Percentiles rank a stretch among this genome's conserved stretches.
Conservation (phyloP, 345 rosid species). For the Moricandia moricandioides region DNA sequence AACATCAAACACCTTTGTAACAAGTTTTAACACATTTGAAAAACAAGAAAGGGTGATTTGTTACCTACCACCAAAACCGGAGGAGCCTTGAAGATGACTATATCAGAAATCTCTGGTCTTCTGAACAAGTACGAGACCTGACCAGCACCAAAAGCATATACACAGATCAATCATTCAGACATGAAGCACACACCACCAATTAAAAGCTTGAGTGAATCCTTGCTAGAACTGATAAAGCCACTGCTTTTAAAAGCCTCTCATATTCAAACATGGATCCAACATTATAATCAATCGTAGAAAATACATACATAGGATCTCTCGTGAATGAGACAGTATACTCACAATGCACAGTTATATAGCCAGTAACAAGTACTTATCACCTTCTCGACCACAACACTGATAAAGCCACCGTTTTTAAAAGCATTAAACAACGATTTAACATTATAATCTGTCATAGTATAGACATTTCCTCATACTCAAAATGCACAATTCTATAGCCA, state of each 20-base stretch:
- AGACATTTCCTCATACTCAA: background rate
- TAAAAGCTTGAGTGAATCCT: background rate
- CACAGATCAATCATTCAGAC: background rate
- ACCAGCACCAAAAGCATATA: slow-evolving; percentile 5
- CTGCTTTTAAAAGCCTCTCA: background rate
- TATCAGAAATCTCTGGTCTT: slow-evolving; percentile 80
- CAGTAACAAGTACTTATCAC: background rate
- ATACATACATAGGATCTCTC: background rate
- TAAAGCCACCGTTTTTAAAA: background rate
- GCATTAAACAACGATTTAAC: background rate
- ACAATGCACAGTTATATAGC: background rate
- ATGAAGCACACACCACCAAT: background rate
- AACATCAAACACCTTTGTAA: slow-evolving; percentile 8
- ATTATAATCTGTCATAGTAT: background rate
- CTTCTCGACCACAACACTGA: background rate
- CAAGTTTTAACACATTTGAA: background rate
- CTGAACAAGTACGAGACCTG: slow-evolving; percentile 83
- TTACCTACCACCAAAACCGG: slow-evolving; percentile 57
- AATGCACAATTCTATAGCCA: background rate
- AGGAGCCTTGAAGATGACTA: slow-evolving; percentile 87
- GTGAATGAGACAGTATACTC: background rate
- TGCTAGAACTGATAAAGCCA: background rate
- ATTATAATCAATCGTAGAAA: background rate
- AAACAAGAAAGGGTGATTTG: background rate
- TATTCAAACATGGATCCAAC: background rate